Base-by-base conservation (phyloP, 371 early-diverging fungal genomes). In the Syncephalastrum monosporum region DNA sequence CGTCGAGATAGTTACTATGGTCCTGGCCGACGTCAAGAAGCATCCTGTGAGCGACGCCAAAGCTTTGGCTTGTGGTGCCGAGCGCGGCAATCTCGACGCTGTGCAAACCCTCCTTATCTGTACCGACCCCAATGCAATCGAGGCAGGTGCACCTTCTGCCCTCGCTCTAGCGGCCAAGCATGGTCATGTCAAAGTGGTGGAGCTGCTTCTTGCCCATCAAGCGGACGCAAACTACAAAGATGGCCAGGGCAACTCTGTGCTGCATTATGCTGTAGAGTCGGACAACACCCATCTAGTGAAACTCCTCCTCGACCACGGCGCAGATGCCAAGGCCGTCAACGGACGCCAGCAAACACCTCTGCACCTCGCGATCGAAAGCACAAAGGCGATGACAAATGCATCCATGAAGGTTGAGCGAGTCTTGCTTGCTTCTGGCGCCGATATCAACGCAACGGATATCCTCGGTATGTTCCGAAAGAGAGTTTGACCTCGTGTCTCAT, bases 381-480 rank as follows among this genome's bases (percentile, higher is more conserved):
- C 82, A 16, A 83, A 81, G 54, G 53, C 42, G 2, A 82, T 83
- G 50, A 71, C 71, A 1, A 81, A 87, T 59, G 74, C 75, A 16
- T 76, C 83, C 3, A 61, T 84, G n/a, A 61, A 71, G 12, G 64
- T 79, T 41, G 87, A 87, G 57, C 68, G 72, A 13, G 50, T 72
- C 3, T 67, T 87, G 5, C 45, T 78, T 1, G 53, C 78, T 7
- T 38, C 42, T 19, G 82, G 81, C 16, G 82, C 85, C 2, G 59
- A 77, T 48, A 61, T 76, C 14, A 81, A 76, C 46, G 77, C 72
- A 15, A 46, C 23, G 2, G 81, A 81, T 55, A 59, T 63, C n/a
- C 65, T 77, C 42, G 74, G 79, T 79, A 72, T 54, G 61, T 63
- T 3, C 8, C 55, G 7, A 66, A 71, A 8, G n/a, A 14, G 15